A percentile compares a stretch with the other conserved stretches of the same genome.
Evolutionary conservation across 352 stramenopile genomes (phyloP).

Genomic region (Saprolegnia diclina): DNA sequence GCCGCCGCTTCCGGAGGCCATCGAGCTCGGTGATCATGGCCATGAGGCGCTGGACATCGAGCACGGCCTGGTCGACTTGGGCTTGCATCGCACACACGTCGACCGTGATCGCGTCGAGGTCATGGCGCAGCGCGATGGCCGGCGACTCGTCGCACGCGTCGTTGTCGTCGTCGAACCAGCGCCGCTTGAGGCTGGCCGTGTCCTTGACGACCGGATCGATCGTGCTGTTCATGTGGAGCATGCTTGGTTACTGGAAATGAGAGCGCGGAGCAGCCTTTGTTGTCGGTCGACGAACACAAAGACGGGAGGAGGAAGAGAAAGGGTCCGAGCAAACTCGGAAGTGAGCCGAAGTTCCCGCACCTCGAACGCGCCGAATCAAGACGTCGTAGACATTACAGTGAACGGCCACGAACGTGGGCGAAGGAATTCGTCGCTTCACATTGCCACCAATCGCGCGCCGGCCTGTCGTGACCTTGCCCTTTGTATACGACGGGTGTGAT

Average conservation of each 20-base stretch:
- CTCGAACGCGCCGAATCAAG: no score
- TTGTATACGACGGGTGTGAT: no score
- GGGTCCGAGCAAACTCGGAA: slow-evolving; percentile 7
- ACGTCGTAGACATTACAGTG: neutral
- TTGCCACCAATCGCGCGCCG: neutral
- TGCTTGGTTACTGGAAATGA: neutral
- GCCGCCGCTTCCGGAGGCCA: neutral
- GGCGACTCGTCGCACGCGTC: neutral
- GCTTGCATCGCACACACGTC: neutral
- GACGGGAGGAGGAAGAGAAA: slow-evolving; percentile 14
- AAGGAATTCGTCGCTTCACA: neutral
- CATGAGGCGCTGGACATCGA: slow-evolving; percentile 5
- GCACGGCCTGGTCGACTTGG: slow-evolving; percentile 2
- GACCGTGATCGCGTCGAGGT: slow-evolving; percentile 5
- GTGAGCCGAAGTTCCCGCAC: neutral
- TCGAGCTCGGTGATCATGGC: slow-evolving; percentile 11
- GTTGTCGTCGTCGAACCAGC: slow-evolving; percentile 8
- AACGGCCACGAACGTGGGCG: neutral
- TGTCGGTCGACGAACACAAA: slow-evolving; percentile 3
- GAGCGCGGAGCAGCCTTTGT: neutral
- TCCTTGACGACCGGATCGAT: neutral
- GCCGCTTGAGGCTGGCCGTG: slow-evolving; percentile 4
- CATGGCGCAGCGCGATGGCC: neutral
- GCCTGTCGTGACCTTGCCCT: neutral
- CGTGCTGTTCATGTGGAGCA: slow-evolving; percentile 4